Conservation (phyloP, 768 basidiomycete genomes). For the Myochromella boudieri region DNA sequence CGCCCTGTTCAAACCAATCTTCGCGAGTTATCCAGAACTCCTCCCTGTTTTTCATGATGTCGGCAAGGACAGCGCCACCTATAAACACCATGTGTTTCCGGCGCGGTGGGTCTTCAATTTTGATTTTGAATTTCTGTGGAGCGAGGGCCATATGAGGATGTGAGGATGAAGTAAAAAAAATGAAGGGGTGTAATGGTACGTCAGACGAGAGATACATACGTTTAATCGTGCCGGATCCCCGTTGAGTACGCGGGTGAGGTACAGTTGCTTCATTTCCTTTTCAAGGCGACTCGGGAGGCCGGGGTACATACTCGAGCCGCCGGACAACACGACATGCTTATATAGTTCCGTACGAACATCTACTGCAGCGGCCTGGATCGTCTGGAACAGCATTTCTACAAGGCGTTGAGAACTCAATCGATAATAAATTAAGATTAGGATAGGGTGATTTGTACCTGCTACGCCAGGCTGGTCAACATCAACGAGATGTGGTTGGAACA, state of each 20-base stretch:
- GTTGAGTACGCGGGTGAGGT: slow-evolving; percentile 84
- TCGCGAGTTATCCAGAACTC: slow-evolving; percentile 96
- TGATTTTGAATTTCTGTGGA: slow-evolving; percentile 96
- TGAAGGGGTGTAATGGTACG: neutral
- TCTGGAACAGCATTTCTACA: slow-evolving; percentile 93
- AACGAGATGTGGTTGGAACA: slow-evolving; percentile 99
- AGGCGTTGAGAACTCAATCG: neutral
- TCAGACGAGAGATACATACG: slow-evolving; percentile 49
- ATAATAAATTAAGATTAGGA: neutral
- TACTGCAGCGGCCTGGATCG: slow-evolving; percentile 88
- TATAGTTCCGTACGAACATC: slow-evolving; percentile 91
- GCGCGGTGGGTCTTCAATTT: slow-evolving; percentile 96
- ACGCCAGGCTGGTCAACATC: slow-evolving; percentile 97
- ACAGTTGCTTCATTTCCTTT: slow-evolving; percentile 99
- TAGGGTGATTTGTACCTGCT: slow-evolving; percentile 59
- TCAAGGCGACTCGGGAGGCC: slow-evolving; percentile 95
- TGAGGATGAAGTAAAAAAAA: neutral
- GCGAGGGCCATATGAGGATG: neutral
- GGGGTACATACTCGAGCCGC: slow-evolving; percentile 98
- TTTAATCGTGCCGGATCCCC: slow-evolving; percentile 83
- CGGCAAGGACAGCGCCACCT: slow-evolving; percentile 96
- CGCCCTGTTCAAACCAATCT: slow-evolving; percentile 94
- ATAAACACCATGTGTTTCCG: slow-evolving; percentile 99
- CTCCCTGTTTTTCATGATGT: slow-evolving; percentile 94
- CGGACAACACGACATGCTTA: slow-evolving; percentile 97